These are phyloP conservation scores for Cucumis melo DNA, from an alignment of 306 rosid species.

Conservation along the genomic window DNA sequence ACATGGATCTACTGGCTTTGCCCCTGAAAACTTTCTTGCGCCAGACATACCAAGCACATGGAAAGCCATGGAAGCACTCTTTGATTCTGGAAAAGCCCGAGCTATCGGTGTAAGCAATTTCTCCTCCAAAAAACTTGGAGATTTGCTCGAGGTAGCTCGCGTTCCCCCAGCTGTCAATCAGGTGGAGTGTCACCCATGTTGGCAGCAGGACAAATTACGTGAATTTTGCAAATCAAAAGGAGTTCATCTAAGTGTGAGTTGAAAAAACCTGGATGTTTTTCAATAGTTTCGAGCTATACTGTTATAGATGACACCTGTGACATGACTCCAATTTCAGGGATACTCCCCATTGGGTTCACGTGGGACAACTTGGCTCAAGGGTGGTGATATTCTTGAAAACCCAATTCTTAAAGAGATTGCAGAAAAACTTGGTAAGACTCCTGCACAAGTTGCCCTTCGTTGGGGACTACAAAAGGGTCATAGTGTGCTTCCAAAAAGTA, in stretches of 20 bases:
- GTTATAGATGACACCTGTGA: not conserved
- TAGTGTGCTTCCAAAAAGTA: conserved; percentile 69
- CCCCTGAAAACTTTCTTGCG: conserved; percentile 22
- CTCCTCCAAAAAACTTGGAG: conserved; percentile 41
- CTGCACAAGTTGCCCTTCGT: conserved; percentile 67
- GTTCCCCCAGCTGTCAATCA: conserved; percentile 59
- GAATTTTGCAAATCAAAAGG: conserved; percentile 47
- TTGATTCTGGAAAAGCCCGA: conserved; percentile 44
- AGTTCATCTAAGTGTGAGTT: conserved; percentile 52
- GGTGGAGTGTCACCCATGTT: conserved; percentile 58
- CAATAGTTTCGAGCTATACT: not conserved
- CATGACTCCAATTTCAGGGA: conserved; percentile 22
- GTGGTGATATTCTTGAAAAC: conserved; percentile 36
- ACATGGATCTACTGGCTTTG: conserved; percentile 30
- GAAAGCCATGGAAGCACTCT: conserved; percentile 64
- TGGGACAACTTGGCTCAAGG: conserved; percentile 41
- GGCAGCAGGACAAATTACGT: conserved; percentile 42
- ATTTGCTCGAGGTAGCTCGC: conserved; percentile 32
- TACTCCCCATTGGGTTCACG: conserved; percentile 70
- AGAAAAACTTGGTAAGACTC: conserved; percentile 43
- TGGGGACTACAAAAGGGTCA: conserved; percentile 78
- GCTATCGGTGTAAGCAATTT: conserved; percentile 74
- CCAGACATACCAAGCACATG: conserved; percentile 42
- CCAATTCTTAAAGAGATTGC: conserved; percentile 30
- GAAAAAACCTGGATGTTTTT: not conserved